Evolutionary conservation across 306 rosid species (phyloP), one percentile per base, ranked within the genome.

Genomic region (Acmispon strigosus): DNA sequence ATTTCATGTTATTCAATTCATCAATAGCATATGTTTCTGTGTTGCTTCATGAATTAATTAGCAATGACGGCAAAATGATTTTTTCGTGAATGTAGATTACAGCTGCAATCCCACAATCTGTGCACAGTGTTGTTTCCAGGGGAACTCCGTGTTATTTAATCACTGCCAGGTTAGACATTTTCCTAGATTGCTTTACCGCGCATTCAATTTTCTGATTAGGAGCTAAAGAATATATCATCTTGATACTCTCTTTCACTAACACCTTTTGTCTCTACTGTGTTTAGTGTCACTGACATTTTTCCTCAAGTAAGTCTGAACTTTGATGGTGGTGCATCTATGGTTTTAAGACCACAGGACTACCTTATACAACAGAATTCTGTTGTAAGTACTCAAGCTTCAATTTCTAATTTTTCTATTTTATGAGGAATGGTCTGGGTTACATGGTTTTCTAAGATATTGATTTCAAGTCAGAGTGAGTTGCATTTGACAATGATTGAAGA

Each of bases 281-380:
- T 78, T 80, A 91, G 99, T 65, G 73, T 91, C 73, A 15, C 81
- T 11, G 96, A 95, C 72, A 41, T 82, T 75, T 95, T 95, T 78
- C 99, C 99, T 47, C 91, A 77, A 85, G 99, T 85, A 65, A 88
- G 88, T 81, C 84, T 95, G 70, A 91, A 95, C 86, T 95, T 95
- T 74, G 92, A 89, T 18, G 92, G 90, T 5, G 89, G 91, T 5
- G 96, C 96, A 43, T 75, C 96, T 8, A 39, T 95, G 91, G 42
- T 62, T 84, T 76, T 95, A 72, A 81, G 88, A 76, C 96, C 99
- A 49, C 91, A 89, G 71, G 99, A 95, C 80, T 95, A 95, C 77
- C 96, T 95, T 67, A 73, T 91, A 76, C 96, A 87, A 80, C 96
- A 95, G 69, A 86, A 34, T 82, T 89, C 90, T 58, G 78, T 79